Base-by-base conservation (phyloP, 768 basidiomycete genomes). In the Boletus rubroflammeus region DNA sequence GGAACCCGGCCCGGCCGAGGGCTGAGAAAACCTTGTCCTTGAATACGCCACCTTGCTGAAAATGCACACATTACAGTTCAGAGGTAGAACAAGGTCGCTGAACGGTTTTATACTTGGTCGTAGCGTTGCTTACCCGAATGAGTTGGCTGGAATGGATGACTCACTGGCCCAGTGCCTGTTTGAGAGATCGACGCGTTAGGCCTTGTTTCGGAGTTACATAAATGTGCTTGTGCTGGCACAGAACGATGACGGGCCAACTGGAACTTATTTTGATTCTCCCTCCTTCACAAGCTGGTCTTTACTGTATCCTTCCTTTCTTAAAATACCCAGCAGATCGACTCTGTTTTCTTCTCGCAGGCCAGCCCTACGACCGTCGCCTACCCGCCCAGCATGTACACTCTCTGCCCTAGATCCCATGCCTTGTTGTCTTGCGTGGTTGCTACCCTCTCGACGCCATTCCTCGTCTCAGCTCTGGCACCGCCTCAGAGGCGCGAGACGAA, bases 401-500 rank as follows among this genome's bases (percentile, higher is more conserved):
- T 21, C 14, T 26, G 28, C 34, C 19, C 52, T 5, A 29, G 45
- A 41, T 53, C 34, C 39, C 17, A 17, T 31, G 9, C 14, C 32
- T 6, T 54, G 25, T 48, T 50, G 23, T 32, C 51, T 32, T 59
- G 48, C 26, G 29, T 69, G 21, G 17, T 50, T 34, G n/a, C 45
- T 28, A 26, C 50, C 9, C n/a, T 66, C 19, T 58, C 48, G 3
- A 50, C 55, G 35, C 47, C 55, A 9, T 28, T 38, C 13, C 51
- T 63, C n/a, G 61, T 56, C 43, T 51, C 51, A 1, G 60, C 64
- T 2, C 48, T 56, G 4, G 42, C 40, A 17, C 56, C 56, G 40
- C 54, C 35, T 51, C 60, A 56, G 59, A 62, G 54, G 23, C 64
- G 68, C 34, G 54, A 47, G 25, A 64, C 70, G 9, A 62, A 58